Base-by-base conservation (phyloP, 768 basidiomycete species). In the Boletus edulis region DNA sequence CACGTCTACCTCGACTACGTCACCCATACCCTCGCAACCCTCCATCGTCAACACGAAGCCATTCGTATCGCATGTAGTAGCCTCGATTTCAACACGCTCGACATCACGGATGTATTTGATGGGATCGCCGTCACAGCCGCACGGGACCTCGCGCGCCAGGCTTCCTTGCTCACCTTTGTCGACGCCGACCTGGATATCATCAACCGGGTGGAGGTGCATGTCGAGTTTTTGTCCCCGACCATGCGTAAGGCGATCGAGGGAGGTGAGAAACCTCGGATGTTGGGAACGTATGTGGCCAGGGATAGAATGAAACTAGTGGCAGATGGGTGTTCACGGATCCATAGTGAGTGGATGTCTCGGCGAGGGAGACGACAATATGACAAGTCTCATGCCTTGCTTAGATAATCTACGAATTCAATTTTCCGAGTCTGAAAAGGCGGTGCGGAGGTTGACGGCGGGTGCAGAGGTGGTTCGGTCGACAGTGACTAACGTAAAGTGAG, bases 291-390 rank as follows among this genome's bases (percentile, higher is more conserved):
- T 68, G 89, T 94, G 24, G 86, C 86, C 15, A 79, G 77, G 59
- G 81, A 76, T 47, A 90, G 86, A 73, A 94, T 94, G 91, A 80
- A 76, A 62, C 81, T 88, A 65, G 91, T 94, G 1, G 87, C 83
- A 3, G 87, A 87, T 15, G 82, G 80, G 4, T 91, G 89, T 72
- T 65, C 74, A 15, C 78, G 79, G 46, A 84, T 86, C 24, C 87
- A 92, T 74, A 81, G 89, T 88, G 54, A 39, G 81, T 74, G 22
- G 47, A 32, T 17, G 4, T 3, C 14, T 34, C 3, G 11, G 4
- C 18, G 32, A 44, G 20, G 8, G 18, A n/a, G n/a, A 42, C n/a
- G n/a, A n/a, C n/a, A n/a, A n/a, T n/a, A n/a, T n/a, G n/a, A n/a
- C 9, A 13, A n/a, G 7, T 14, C 27, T 49, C 39, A 40, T 50